Percentiles rank a stretch among this genome's conserved stretches.
Conservation (phyloP, 31 red algal genomes). For the Bonnemaisonia californica region DNA sequence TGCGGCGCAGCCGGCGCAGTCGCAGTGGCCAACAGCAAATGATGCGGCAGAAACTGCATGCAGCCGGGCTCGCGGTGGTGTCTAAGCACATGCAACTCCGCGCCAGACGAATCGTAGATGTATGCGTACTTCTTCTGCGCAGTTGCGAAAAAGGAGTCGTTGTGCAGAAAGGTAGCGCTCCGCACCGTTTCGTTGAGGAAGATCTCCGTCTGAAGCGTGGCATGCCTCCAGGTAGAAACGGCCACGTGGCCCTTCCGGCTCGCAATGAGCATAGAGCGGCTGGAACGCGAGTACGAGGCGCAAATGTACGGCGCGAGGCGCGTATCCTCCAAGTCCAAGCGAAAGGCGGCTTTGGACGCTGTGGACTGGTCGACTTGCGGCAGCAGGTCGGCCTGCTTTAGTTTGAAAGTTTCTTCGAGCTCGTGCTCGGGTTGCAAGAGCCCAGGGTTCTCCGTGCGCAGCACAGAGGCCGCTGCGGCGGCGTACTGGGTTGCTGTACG, state of each 20-base stretch:
- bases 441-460: slow-evolving; percentile 60
- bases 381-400: slow-evolving; percentile 32
- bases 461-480: slow-evolving; percentile 25
- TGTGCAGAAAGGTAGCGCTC: slow-evolving; percentile 73
- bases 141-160: slow-evolving; percentile 77
- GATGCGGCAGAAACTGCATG: slow-evolving; percentile 85
- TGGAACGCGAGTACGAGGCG: slow-evolving; percentile 73
- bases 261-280: slow-evolving; percentile 62
- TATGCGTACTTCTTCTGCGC: slow-evolving; percentile 74
- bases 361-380: slow-evolving; percentile 51
- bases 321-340: slow-evolving; percentile 39
- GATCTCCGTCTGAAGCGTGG: slow-evolving; percentile 59
- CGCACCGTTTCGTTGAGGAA: slow-evolving; percentile 84
- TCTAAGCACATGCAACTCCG: slow-evolving; percentile 82
- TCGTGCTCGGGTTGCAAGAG: slow-evolving; percentile 40
- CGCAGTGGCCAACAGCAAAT: slow-evolving; percentile 75
- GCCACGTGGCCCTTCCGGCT: slow-evolving; percentile 81
- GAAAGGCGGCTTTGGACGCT: slow-evolving; percentile 45
- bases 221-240: slow-evolving; percentile 59
- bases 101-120: slow-evolving; percentile 83
- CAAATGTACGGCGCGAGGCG: slow-evolving; percentile 54
- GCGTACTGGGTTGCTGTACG: neutral
- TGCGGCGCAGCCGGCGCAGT: slow-evolving; percentile 26
- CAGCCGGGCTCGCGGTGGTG: slow-evolving; percentile 68
- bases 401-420: slow-evolving; percentile 58